A percentile compares a stretch with the other conserved stretches of the same genome.
Evolutionary conservation across 805 yeast species (phyloP).

Genomic region (Kuraishia ogatae): DNA sequence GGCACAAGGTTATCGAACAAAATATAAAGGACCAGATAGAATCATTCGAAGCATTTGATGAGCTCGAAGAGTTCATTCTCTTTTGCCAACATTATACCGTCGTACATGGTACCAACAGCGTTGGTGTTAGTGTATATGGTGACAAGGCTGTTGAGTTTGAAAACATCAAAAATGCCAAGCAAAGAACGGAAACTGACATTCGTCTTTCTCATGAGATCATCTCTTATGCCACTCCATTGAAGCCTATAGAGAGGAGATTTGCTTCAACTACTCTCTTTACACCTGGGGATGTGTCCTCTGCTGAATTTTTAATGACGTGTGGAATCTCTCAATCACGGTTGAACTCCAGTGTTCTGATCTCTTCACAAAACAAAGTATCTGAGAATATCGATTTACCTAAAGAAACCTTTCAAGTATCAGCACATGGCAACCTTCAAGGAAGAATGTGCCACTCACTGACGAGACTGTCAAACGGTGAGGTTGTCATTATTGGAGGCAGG

Average conservation of each 20-base stretch:
- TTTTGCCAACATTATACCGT: slow-evolving; percentile 71
- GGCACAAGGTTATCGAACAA: slow-evolving; percentile 37
- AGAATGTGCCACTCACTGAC: slow-evolving; percentile 56
- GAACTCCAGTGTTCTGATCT: slow-evolving; percentile 10
- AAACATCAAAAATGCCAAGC: slow-evolving; percentile 1
- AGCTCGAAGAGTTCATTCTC: slow-evolving; percentile 71
- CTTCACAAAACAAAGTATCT: background rate
- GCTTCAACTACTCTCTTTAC: slow-evolving; percentile 4
- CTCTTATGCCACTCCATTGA: background rate
- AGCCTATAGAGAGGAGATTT: background rate
- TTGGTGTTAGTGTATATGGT: background rate
- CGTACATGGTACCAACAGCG: slow-evolving; percentile 48
- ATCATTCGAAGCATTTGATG: slow-evolving; percentile 64
- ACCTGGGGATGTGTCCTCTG: slow-evolving; percentile 5
- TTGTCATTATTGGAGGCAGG: slow-evolving; percentile 59
- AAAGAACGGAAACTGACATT: background rate
- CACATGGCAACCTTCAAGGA: slow-evolving; percentile 17
- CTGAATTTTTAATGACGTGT: slow-evolving; percentile 18
- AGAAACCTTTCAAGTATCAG: slow-evolving; percentile 8
- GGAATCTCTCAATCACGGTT: slow-evolving; percentile 33
- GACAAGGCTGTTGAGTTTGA: slow-evolving; percentile 1
- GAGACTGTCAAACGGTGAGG: slow-evolving; percentile 14
- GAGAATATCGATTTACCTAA: background rate
- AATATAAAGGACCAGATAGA: slow-evolving; percentile 32
- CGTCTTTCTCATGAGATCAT: too few species aligned